Conservation (phyloP, 257 asterid genomes). For the Nicotiana undulata region DNA sequence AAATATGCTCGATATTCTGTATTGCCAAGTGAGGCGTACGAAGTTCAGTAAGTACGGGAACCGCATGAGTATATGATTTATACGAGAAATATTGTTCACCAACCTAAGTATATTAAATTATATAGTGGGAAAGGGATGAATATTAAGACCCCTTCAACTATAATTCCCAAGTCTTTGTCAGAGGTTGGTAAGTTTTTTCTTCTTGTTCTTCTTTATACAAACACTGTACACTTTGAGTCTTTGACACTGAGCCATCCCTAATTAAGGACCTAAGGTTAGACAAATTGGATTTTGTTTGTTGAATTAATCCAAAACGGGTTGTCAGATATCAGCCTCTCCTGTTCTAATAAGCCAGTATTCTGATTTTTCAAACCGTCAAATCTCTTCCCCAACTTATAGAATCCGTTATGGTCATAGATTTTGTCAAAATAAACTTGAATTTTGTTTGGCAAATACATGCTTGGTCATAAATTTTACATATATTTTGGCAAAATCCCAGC, state of each 20-base stretch:
- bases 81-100: neutral
- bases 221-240: neutral
- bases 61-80: neutral
- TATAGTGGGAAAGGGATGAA: neutral
- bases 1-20: neutral
- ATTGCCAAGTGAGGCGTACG: neutral
- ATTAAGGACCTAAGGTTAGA: neutral
- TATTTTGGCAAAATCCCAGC: no score
- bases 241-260: neutral
- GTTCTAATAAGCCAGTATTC: neutral
- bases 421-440: no score
- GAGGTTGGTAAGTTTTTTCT: neutral
- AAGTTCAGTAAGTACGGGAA: neutral
- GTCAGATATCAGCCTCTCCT: neutral
- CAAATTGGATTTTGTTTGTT: neutral
- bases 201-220: neutral
- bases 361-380: neutral
- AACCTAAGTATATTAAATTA: neutral
- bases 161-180: neutral
- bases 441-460: no score
- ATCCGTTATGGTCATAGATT: no score
- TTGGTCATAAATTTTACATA: no score
- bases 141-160: neutral
- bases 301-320: neutral
- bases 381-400: neutral